Evolutionary conservation across 352 stramenopile species (phyloP).

Genomic region (Pythium chondricola): DNA sequence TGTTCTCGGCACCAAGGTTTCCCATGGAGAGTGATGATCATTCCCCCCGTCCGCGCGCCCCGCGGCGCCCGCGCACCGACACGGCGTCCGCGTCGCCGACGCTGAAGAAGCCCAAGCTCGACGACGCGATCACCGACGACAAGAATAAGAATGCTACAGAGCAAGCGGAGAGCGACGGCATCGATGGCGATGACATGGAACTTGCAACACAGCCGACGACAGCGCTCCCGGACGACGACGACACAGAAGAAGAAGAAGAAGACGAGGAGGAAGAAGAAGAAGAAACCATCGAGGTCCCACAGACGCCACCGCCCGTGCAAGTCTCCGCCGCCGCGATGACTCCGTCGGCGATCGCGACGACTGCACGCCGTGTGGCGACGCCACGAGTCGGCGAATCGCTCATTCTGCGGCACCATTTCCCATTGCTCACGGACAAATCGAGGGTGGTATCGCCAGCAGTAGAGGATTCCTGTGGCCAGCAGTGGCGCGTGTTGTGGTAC

Average conservation of each 20-base stretch:
- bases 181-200: constrained; percentile 17
- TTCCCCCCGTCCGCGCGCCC: no score
- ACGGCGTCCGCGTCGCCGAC: neutral
- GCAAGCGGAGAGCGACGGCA: constrained; percentile 6
- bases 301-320: constrained; percentile 17
- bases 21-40: no score
- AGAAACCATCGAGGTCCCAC: constrained; percentile 10
- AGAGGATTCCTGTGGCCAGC: constrained; percentile 29
- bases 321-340: constrained; percentile 15
- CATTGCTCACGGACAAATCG: constrained; percentile 31
- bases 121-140: neutral
- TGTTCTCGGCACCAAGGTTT: no score
- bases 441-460: constrained; percentile 24
- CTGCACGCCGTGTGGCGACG: neutral
- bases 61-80: no score
- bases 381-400: constrained; percentile 3
- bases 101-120: constrained; percentile 15
- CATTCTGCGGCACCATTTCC: constrained; percentile 24
- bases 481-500: constrained; percentile 67
- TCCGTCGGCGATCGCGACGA: no score
- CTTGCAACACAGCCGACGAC: constrained; percentile 8
- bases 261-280: constrained; percentile 11
- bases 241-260: constrained; percentile 9
- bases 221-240: constrained; percentile 11
- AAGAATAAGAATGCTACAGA: constrained; percentile 2